Evolutionary conservation across 352 stramenopile species (phyloP).

Genomic region (Globisporangium paddicum): DNA sequence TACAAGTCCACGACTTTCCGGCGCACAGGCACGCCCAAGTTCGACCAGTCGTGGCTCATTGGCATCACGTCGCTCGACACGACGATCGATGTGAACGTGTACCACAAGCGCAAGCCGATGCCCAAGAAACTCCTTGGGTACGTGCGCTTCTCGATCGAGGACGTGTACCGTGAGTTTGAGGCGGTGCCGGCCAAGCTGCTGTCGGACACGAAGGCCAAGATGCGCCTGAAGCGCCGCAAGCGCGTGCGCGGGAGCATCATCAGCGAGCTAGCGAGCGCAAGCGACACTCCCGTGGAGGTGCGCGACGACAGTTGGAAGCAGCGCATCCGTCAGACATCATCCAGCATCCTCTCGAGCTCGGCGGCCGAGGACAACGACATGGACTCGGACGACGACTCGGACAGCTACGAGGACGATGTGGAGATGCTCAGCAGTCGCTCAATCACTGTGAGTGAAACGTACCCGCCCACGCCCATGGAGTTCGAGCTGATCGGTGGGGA

Average conservation of each 20-base stretch:
- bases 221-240: conserved; percentile 75
- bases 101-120: conserved; percentile 84
- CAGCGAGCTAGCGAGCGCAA: conserved; percentile 46
- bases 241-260: conserved; percentile 79
- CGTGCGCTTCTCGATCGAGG: conserved; percentile 71
- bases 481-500: conserved; percentile 48
- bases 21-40: conserved; percentile 59
- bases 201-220: conserved; percentile 60
- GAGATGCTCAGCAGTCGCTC: conserved; percentile 52
- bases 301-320: conserved; percentile 70
- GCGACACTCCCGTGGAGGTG: conserved; percentile 38
- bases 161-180: conserved; percentile 85
- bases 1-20: conserved; percentile 70
- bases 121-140: conserved; percentile 74
- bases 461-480: conserved; percentile 39
- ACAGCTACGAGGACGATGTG: conserved; percentile 65
- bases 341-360: conserved; percentile 28
- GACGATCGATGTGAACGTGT: conserved; percentile 74
- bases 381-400: conserved; percentile 25
- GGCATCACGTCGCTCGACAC: conserved; percentile 66
- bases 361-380: conserved; percentile 22
- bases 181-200: conserved; percentile 68
- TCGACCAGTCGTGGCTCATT: conserved; percentile 84
- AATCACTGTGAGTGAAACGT: conserved; percentile 47
- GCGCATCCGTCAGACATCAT: conserved; percentile 32